Conservation (phyloP, 2,329 filamentous ascomycete genomes). For the Aspergillus latus region DNA sequence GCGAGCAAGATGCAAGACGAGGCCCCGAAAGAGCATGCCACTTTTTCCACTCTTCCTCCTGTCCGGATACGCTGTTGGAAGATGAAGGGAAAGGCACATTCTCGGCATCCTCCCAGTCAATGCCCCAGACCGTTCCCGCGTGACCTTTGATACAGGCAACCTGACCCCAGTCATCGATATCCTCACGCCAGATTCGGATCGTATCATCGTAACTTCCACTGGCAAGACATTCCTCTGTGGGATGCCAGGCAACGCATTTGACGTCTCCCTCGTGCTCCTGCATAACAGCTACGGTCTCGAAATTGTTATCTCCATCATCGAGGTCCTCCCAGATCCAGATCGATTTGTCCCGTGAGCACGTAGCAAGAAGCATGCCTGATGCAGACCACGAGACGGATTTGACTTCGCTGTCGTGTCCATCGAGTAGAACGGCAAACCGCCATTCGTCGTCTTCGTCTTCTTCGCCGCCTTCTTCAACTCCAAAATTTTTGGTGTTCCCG, state of each 20-base stretch:
- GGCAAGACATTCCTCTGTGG: conserved; percentile 74
- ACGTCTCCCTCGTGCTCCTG: conserved; percentile 95
- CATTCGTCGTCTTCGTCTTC: conserved; percentile 75
- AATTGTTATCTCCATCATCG: conserved; percentile 81
- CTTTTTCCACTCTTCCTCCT: conserved; percentile 29
- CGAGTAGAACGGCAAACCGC: conserved; percentile 87
- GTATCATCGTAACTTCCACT: conserved; percentile 95
- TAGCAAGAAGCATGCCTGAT: conserved; percentile 78
- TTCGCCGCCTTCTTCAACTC: conserved; percentile 32
- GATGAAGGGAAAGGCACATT: conserved; percentile 24
- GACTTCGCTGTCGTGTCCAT: conserved; percentile 94
- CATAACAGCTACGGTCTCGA: conserved; percentile 92
- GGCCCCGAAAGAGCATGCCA: conserved; percentile 41
- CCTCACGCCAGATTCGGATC: conserved; percentile 83
- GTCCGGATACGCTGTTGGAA: neutral
- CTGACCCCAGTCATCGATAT: conserved; percentile 91
- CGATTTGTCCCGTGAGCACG: conserved; percentile 86
- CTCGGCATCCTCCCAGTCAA: conserved; percentile 63
- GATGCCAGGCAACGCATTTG: conserved; percentile 91
- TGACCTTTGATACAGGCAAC: conserved; percentile 80
- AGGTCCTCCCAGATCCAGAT: conserved; percentile 99
- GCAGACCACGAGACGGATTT: conserved; percentile 68
- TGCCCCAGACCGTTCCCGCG: conserved; percentile 81
- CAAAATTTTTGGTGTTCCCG: conserved; percentile 12
- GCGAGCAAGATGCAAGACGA: conserved; percentile 77